phyloP scores from a whole-genome alignment of 805 yeast genomes.

The Cyberlindnera japonica region DNA sequence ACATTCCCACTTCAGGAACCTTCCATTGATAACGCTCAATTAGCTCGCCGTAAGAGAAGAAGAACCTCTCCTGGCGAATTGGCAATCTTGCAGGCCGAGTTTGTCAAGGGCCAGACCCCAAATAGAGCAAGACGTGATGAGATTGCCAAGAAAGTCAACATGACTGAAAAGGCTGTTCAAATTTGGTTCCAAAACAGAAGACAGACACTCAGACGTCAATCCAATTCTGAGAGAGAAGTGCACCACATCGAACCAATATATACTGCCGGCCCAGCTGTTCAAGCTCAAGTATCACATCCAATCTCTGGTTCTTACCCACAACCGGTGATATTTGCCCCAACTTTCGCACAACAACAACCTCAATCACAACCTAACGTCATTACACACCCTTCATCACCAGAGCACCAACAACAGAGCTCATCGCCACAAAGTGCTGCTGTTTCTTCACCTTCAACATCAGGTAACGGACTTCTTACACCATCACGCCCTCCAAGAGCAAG shows the following conservation, averaged over 20 bases:
- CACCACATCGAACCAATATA: slow-evolving; percentile 28
- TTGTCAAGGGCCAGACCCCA: slow-evolving; percentile 75
- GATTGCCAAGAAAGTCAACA: slow-evolving; percentile 76
- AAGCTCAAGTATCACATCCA: slow-evolving; percentile 1
- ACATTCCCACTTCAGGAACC: slow-evolving; percentile 85
- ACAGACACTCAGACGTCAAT: slow-evolving; percentile 67
- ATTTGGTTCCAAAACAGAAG: slow-evolving; percentile 98
- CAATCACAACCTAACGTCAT: background rate
- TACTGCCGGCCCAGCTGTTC: background rate
- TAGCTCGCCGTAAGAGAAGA: slow-evolving; percentile 92
- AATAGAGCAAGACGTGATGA: slow-evolving; percentile 69
- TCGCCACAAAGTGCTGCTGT: background rate
- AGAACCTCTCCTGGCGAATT: slow-evolving; percentile 90
- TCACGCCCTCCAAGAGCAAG: slow-evolving; percentile 16
- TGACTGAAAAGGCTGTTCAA: slow-evolving; percentile 98
- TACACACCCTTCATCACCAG: background rate
- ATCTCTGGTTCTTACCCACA: background rate
- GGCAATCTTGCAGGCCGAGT: slow-evolving; percentile 75
- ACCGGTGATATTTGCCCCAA: background rate
- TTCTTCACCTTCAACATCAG: slow-evolving; percentile 6
- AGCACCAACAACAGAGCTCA: background rate
- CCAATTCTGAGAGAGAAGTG: slow-evolving; percentile 27
- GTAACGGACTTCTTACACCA: slow-evolving; percentile 14
- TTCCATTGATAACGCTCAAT: slow-evolving; percentile 80
- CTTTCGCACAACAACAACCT: slow-evolving; percentile 9